These are phyloP conservation scores for Entelexis paramagnoliae DNA, from an alignment of 1,139 yeast species.

Conservation along the genomic window DNA sequence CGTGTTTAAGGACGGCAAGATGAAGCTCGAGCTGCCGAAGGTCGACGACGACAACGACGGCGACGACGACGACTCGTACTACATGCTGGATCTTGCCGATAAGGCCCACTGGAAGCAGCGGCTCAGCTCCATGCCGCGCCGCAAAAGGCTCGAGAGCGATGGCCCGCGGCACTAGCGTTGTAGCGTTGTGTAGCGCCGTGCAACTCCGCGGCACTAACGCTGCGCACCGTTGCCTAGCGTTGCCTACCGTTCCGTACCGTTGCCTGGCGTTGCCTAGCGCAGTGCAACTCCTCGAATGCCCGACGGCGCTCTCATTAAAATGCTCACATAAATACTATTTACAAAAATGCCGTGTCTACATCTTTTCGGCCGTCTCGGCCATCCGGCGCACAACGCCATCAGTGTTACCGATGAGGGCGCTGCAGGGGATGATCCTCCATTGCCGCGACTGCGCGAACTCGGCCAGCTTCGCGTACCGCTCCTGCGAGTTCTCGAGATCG, in stretches of 20 bases:
- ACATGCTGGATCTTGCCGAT: slow-evolving; percentile 18
- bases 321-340: not conserved
- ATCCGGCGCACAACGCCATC: slow-evolving; percentile 59
- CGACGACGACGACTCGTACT: slow-evolving; percentile 24
- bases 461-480: slow-evolving; percentile 38
- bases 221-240: no score
- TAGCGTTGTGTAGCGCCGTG: no score
- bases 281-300: no score
- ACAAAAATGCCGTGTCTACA: not conserved
- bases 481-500: slow-evolving; percentile 49
- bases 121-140: slow-evolving; percentile 5
- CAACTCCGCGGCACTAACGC: no score
- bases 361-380: slow-evolving; percentile 33
- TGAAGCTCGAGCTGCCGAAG: slow-evolving; percentile 25
- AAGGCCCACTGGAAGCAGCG: slow-evolving; percentile 20
- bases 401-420: slow-evolving; percentile 63
- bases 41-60: slow-evolving; percentile 25
- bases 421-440: slow-evolving; percentile 76
- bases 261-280: no score
- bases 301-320: no score
- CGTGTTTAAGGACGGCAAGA: slow-evolving; percentile 4
- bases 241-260: no score
- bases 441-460: slow-evolving; percentile 31
- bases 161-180: not conserved
- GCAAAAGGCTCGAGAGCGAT: not conserved